Evolutionary conservation across 352 stramenopile genomes (phyloP).

Genomic region (Globisporangium orthogonon): DNA sequence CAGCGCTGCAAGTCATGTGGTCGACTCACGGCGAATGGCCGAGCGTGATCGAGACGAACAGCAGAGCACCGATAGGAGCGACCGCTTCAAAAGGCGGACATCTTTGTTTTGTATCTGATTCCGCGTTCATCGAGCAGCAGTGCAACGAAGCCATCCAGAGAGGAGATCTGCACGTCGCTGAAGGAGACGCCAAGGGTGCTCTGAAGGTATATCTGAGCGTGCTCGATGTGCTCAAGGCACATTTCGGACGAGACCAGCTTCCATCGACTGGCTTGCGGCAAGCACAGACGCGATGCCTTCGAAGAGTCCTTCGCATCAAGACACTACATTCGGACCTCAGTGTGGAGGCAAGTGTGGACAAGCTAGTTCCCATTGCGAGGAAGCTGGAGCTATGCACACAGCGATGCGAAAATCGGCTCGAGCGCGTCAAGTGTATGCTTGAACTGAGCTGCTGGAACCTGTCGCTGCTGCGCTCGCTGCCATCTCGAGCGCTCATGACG

Average conservation of each 20-base stretch:
- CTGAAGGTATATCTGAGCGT: constrained; percentile 10
- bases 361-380: constrained; percentile 33
- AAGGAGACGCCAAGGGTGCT: constrained; percentile 18
- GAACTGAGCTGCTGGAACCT: constrained; percentile 36
- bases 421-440: constrained; percentile 41
- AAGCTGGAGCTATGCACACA: constrained; percentile 37
- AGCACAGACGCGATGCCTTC: constrained; percentile 32
- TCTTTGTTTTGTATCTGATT: constrained; percentile 17
- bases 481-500: constrained; percentile 29
- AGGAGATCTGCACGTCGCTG: constrained; percentile 23
- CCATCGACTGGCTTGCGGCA: constrained; percentile 6
- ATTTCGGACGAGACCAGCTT: neutral
- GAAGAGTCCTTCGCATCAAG: constrained; percentile 38
- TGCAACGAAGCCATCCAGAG: constrained; percentile 41
- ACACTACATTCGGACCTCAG: constrained; percentile 15
- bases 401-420: constrained; percentile 29
- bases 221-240: constrained; percentile 7
- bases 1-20: constrained; percentile 36
- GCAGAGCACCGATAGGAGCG: neutral
- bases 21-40: constrained; percentile 1
- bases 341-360: constrained; percentile 20
- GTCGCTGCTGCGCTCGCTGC: constrained; percentile 29
- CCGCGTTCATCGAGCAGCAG: constrained; percentile 27
- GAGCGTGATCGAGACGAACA: neutral
- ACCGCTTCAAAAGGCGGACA: neutral